These are phyloP conservation scores for Phytophthora cryptogea DNA, from an alignment of 352 stramenopile genomes.

Conservation along the genomic window DNA sequence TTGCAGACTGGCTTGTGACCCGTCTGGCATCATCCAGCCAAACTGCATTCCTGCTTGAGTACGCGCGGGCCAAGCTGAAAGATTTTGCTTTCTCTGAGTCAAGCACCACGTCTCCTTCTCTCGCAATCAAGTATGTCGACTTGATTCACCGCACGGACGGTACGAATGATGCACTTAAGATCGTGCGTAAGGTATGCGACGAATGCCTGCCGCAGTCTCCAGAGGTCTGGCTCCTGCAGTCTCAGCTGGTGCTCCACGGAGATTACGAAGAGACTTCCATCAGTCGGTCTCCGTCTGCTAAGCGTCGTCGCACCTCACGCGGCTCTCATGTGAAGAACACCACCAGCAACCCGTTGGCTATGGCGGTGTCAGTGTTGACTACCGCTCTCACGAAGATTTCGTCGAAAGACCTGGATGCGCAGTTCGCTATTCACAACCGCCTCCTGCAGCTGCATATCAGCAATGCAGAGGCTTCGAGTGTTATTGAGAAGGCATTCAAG, in stretches of 20 bases:
- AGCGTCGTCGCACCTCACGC: conserved; percentile 60
- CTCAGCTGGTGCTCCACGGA: conserved; percentile 69
- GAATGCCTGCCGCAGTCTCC: conserved; percentile 39
- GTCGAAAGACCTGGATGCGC: conserved; percentile 45
- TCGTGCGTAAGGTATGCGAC: conserved; percentile 48
- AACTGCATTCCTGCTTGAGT: conserved; percentile 55
- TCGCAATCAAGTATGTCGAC: conserved; percentile 68
- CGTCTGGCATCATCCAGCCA: conserved; percentile 49
- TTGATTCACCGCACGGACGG: conserved; percentile 74
- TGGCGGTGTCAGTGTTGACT: conserved; percentile 54
- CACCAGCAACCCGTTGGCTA: conserved; percentile 32
- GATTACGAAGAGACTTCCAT: conserved; percentile 28
- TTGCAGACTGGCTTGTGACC: conserved; percentile 66
- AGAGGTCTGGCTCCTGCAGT: conserved; percentile 69
- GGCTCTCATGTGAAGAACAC: conserved; percentile 22
- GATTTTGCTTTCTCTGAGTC: conserved; percentile 39
- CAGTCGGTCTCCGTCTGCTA: conserved; percentile 29
- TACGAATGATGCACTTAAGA: conserved; percentile 45
- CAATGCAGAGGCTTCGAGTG: conserved; percentile 20
- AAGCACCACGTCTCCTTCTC: conserved; percentile 26
- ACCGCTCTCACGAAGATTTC: conserved; percentile 48
- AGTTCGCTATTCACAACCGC: conserved; percentile 53
- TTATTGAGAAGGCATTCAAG: conserved; percentile 56
- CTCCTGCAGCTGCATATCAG: conserved; percentile 61
- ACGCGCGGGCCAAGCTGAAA: conserved; percentile 59